Evolutionary conservation across 768 basidiomycete species (phyloP), one percentile per base, ranked within the genome.

Genomic region (Leucogyrophana mollusca): DNA sequence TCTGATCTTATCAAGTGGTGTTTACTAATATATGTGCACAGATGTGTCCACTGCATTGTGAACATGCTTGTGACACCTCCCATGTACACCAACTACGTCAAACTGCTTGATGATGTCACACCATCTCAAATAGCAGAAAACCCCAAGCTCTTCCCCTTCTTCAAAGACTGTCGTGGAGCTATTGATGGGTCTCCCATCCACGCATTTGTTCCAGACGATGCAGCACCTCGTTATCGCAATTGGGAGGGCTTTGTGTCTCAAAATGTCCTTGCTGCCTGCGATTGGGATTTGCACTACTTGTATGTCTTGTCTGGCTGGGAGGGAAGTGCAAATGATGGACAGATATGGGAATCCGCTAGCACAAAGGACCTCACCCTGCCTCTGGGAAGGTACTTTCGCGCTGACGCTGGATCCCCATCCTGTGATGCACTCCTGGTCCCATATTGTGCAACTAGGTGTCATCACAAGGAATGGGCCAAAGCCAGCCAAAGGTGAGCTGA

Each of bases 381-480:
- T 10, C 17, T 18, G 4, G 60, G 54, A 0, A 40, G 30, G 22
- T 60, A 58, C 39, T 65, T 57, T 40, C 55, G 66, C 16, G 63
- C 52, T 7, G 55, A 67, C 58, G 61, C 59, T 24, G 62, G 61
- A 0, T 65, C 57, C 50, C 43, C 55, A n/a, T n/a, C n/a, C 5
- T 59, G 58, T 46, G 47, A 64, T 51, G 24, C 54, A 2, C 56
- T 72, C 1, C 52, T 73, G 1, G 59, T 70, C 3, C 73, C 72
- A 21, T 72, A 71, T 41, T 53, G 51, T 21, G 60, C 64, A 46
- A 61, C 66, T 8, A 53, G 58, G 6, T 73, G 72, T 58, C 67
- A 73, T 46, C 56, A 69, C 30, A 56, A 53, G 18, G 65, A 70
- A 55, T 72, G 66, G 66, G 56, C 22, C 13, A 49, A 39, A 40